Evolutionary conservation across 2,329 filamentous ascomycete genomes (phyloP).

Genomic region (Alternaria dauci): DNA sequence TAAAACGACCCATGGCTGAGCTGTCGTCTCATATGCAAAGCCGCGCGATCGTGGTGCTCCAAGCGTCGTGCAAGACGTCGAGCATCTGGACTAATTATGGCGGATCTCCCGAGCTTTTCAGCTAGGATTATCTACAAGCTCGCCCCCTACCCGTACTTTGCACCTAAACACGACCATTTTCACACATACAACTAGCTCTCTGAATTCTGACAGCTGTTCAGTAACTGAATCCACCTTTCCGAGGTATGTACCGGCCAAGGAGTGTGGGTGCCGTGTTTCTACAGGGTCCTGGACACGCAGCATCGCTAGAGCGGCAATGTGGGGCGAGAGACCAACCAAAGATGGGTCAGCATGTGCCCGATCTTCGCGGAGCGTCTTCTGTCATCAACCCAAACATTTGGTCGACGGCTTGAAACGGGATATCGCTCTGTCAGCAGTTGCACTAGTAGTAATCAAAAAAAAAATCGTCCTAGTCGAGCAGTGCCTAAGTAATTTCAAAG

Average conservation of each 20-base stretch:
- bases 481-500: neutral
- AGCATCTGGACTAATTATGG: constrained; percentile 39
- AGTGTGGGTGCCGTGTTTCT: constrained; percentile 1
- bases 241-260: neutral
- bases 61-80: constrained; percentile 26
- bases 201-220: neutral
- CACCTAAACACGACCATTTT: constrained; percentile 19
- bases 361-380: constrained; percentile 18
- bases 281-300: constrained; percentile 2
- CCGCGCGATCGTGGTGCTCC: constrained; percentile 31
- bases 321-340: constrained; percentile 9
- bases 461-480: neutral
- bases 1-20: constrained; percentile 19
- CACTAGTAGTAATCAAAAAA: neutral
- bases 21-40: constrained; percentile 26
- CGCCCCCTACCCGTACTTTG: constrained; percentile 4
- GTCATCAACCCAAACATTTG: constrained; percentile 6
- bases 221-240: neutral
- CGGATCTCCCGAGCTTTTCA: constrained; percentile 28
- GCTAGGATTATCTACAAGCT: constrained; percentile 13
- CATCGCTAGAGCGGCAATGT: constrained; percentile 2
- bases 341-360: constrained; percentile 16
- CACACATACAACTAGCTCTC: constrained; percentile 18
- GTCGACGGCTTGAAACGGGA: neutral
- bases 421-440: neutral